These are phyloP conservation scores for Xerocomus brunneocitrinus DNA, from an alignment of 768 basidiomycete species.

Conservation along the genomic window DNA sequence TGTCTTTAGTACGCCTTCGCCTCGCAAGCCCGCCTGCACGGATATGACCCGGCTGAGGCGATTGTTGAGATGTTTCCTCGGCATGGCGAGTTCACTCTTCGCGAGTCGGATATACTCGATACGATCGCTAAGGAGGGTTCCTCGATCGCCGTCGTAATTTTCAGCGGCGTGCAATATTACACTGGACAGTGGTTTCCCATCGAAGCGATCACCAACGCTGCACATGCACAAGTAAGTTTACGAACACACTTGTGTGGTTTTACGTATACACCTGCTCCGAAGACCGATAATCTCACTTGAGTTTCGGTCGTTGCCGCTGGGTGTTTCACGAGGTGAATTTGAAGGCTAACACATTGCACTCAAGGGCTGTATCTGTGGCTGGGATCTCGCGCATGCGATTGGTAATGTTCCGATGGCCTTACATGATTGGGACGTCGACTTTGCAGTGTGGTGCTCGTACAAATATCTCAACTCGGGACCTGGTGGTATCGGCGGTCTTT, in stretches of 20 bases:
- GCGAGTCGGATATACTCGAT: constrained; percentile 84
- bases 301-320: constrained; percentile 7
- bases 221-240: constrained; percentile 68
- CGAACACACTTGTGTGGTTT: constrained; percentile 17
- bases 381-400: constrained; percentile 94
- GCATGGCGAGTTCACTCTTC: constrained; percentile 76
- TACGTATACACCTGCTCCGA: constrained; percentile 21
- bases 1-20: constrained; percentile 82
- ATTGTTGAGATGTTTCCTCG: constrained; percentile 80
- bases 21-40: constrained; percentile 83
- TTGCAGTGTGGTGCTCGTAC: constrained; percentile 99
- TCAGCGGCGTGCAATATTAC: constrained; percentile 95
- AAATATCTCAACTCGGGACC: constrained; percentile 97
- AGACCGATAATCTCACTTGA: constrained; percentile 5
- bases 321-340: constrained; percentile 6
- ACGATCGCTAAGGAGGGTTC: constrained; percentile 67
- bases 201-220: constrained; percentile 73
- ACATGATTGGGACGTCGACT: constrained; percentile 94
- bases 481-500: constrained; percentile 95
- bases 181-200: constrained; percentile 95
- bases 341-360: constrained; percentile 11
- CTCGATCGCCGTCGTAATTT: constrained; percentile 84
- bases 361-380: constrained; percentile 92
- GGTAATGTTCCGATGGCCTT: constrained; percentile 89
- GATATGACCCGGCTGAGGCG: constrained; percentile 64